phyloP scores from a whole-genome alignment of 2,329 filamentous ascomycete species.

The Corinectria fuckeliana region DNA sequence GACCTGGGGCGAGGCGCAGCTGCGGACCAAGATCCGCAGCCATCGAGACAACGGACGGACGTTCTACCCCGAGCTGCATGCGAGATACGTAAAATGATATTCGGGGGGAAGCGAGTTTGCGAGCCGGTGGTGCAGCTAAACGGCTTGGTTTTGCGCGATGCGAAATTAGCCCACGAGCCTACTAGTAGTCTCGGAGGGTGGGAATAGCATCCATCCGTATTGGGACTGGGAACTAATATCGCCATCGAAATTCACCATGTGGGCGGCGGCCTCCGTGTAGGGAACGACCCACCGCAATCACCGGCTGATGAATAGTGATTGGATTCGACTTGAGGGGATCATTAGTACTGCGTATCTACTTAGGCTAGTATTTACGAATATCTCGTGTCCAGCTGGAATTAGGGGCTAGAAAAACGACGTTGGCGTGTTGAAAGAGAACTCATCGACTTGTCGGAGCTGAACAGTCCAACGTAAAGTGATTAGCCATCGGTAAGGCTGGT shows the following conservation, averaged over 20 bases:
- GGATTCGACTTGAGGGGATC: not conserved
- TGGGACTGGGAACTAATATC: not conserved
- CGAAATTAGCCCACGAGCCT: not conserved
- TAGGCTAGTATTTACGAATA: no score
- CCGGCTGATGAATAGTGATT: not conserved
- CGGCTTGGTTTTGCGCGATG: not conserved
- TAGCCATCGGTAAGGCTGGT: not conserved
- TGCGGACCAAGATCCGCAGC: conserved; percentile 60
- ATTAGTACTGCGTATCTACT: no score
- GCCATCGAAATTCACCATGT: not conserved
- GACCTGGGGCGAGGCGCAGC: conserved; percentile 61
- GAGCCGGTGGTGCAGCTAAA: no score
- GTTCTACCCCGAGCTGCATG: conserved; percentile 56
- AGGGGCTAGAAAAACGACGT: no score
- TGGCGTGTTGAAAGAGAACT: not conserved
- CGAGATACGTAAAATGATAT: conserved; percentile 55
- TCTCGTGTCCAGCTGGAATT: no score
- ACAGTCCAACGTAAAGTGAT: not conserved
- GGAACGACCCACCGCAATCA: not conserved
- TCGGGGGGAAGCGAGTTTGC: no score
- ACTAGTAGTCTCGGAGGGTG: no score
- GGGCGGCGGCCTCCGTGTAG: not conserved
- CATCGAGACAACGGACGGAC: conserved; percentile 55
- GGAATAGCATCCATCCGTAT: not conserved
- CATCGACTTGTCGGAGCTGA: not conserved